Conservation (phyloP, 2,329 filamentous ascomycete species). For the Corniculantispora saksenae region DNA sequence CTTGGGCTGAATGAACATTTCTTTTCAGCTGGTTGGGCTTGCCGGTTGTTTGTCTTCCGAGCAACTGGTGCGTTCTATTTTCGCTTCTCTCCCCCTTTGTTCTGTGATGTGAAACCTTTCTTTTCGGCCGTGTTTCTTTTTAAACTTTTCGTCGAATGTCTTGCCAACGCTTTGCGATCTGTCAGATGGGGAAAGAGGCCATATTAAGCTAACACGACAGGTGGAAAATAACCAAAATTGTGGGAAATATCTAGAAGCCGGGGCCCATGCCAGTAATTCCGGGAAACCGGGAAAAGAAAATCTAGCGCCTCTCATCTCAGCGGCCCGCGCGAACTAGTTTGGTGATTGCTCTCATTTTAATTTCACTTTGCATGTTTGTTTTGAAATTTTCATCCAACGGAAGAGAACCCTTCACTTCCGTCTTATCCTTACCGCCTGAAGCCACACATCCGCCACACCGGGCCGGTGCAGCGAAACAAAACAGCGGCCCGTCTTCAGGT, state of each 20-base stretch:
- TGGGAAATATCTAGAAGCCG: not conserved
- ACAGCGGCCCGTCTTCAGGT: conserved; percentile 6
- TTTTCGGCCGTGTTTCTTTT: conserved; percentile 1
- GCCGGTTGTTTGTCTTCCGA: not conserved
- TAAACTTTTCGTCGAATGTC: not conserved
- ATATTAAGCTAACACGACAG: not conserved
- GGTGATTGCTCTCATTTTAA: not conserved
- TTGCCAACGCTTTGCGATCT: conserved; percentile 2
- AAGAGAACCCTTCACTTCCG: no score
- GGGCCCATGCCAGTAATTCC: not conserved
- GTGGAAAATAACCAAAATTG: not conserved
- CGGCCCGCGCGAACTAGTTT: not conserved
- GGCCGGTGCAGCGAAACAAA: not conserved
- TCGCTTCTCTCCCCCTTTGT: not conserved
- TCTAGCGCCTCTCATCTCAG: not conserved
- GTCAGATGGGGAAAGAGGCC: conserved; percentile 7
- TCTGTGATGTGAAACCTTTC: not conserved
- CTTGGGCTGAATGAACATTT: not conserved
- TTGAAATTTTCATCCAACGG: no score
- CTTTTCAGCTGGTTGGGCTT: not conserved
- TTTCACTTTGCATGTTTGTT: no score
- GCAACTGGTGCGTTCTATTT: not conserved
- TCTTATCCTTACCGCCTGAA: conserved; percentile 14
- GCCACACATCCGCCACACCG: conserved; percentile 8
- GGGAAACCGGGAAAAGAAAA: not conserved